phyloP scores from a whole-genome alignment of 2,329 filamentous ascomycete genomes.

The Botrytis byssoidea region DNA sequence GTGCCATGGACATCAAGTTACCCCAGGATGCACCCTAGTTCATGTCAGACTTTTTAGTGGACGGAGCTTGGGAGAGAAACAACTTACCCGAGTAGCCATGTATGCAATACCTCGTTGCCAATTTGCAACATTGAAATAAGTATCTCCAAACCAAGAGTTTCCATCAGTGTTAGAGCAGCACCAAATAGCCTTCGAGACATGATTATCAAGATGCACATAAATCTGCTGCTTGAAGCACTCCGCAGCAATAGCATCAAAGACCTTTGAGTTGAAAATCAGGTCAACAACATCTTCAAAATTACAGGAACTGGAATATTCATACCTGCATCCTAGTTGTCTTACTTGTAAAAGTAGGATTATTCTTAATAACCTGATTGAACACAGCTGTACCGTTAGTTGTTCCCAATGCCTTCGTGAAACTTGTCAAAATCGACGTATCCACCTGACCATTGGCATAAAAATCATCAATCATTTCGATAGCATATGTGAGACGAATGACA shows the following conservation, averaged over 20 bases:
- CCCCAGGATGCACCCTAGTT: slow-evolving; percentile 24
- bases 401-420: slow-evolving; percentile 50
- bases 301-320: background rate
- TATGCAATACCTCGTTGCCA: slow-evolving; percentile 60
- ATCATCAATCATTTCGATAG: slow-evolving; percentile 63
- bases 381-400: slow-evolving; percentile 52
- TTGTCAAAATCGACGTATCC: slow-evolving; percentile 48
- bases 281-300: background rate
- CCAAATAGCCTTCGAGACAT: slow-evolving; percentile 58
- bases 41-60: background rate
- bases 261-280: too few species aligned
- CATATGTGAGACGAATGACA: slow-evolving; percentile 60
- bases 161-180: slow-evolving; percentile 55
- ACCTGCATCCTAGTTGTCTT: slow-evolving; percentile 53
- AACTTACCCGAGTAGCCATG: slow-evolving; percentile 57
- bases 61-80: background rate
- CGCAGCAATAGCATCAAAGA: slow-evolving; percentile 61
- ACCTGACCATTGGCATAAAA: slow-evolving; percentile 48
- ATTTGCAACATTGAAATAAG: slow-evolving; percentile 55
- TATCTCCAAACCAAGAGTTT: slow-evolving; percentile 62
- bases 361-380: slow-evolving; percentile 51
- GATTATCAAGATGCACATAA: slow-evolving; percentile 60
- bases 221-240: slow-evolving; percentile 56
- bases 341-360: slow-evolving; percentile 56
- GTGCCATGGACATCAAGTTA: slow-evolving; percentile 29